Conservation (phyloP, 129 eudicot species). For the Escallonia rubra region DNA sequence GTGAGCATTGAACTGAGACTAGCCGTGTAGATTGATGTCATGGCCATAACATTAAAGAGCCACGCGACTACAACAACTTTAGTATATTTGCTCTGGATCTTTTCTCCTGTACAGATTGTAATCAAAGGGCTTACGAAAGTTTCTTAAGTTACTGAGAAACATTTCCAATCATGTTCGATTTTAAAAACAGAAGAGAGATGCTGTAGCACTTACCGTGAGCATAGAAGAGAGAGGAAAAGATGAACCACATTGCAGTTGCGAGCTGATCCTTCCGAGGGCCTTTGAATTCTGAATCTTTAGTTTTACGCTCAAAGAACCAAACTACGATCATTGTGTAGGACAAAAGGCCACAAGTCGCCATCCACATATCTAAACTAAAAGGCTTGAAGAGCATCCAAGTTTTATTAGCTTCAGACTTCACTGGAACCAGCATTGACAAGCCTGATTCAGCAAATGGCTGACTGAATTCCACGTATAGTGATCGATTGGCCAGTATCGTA, state of each 20-base stretch:
- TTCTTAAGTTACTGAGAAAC: neutral
- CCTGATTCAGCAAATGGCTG: conserved; percentile 58
- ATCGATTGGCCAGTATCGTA: conserved; percentile 42
- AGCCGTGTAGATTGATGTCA: conserved; percentile 48
- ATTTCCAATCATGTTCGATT: neutral
- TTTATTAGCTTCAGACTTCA: conserved; percentile 20
- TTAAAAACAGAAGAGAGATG: neutral
- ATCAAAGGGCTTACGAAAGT: too few relatives aligned
- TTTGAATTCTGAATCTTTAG: conserved; percentile 36
- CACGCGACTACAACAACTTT: conserved; percentile 41
- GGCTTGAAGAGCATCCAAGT: conserved; percentile 57
- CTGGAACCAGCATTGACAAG: conserved; percentile 59
- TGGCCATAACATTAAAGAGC: conserved; percentile 44
- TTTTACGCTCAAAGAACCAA: conserved; percentile 57
- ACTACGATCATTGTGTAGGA: conserved; percentile 52
- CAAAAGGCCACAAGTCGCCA: conserved; percentile 35
- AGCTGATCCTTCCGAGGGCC: conserved; percentile 54
- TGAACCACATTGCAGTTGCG: conserved; percentile 58
- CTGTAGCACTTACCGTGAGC: conserved; percentile 44
- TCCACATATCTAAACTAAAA: conserved; percentile 44
- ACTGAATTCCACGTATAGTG: conserved; percentile 45
- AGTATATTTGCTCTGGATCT: conserved; percentile 39
- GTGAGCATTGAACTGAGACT: conserved; percentile 58
- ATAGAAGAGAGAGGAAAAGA: conserved; percentile 51
- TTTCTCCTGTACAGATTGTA: conserved; percentile 32